Evolutionary conservation across 2,329 filamentous ascomycete genomes (phyloP).

Genomic region (Calonectria multiphialidica): DNA sequence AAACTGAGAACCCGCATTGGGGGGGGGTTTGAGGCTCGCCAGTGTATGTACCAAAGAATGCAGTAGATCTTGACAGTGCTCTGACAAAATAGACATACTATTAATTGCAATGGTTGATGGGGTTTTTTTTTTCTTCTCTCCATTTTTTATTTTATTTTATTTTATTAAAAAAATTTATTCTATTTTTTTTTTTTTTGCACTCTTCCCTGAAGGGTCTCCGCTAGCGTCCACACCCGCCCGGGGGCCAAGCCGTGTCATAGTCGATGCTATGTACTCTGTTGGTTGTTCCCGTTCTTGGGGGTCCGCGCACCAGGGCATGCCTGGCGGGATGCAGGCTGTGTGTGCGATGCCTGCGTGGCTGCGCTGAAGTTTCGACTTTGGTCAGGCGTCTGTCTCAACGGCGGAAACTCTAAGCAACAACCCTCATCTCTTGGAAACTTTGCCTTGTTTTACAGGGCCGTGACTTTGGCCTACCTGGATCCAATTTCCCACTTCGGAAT

Average conservation of each 20-base stretch:
- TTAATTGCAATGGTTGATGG: neutral
- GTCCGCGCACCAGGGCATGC: neutral
- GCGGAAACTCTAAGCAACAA: conserved; percentile 11
- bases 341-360: neutral
- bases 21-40: no score
- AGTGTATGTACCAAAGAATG: neutral
- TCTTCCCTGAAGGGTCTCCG: neutral
- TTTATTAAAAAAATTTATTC: no score
- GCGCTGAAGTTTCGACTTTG: neutral
- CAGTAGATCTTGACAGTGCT: neutral
- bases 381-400: neutral
- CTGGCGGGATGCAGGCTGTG: neutral
- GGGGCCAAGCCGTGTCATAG: neutral
- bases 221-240: neutral
- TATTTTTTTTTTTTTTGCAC: neutral
- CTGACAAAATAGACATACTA: neutral
- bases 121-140: neutral
- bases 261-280: neutral
- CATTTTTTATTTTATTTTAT: conserved; percentile 19
- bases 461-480: neutral
- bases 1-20: neutral
- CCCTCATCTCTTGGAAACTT: neutral
- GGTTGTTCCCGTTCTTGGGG: neutral
- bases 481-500: conserved; percentile 10
- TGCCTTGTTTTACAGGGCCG: neutral